Evolutionary conservation across 1,284 basidiomycete genomes (phyloP), one percentile per base, ranked within the genome.

Genomic region (Sporisorium reilianum): DNA sequence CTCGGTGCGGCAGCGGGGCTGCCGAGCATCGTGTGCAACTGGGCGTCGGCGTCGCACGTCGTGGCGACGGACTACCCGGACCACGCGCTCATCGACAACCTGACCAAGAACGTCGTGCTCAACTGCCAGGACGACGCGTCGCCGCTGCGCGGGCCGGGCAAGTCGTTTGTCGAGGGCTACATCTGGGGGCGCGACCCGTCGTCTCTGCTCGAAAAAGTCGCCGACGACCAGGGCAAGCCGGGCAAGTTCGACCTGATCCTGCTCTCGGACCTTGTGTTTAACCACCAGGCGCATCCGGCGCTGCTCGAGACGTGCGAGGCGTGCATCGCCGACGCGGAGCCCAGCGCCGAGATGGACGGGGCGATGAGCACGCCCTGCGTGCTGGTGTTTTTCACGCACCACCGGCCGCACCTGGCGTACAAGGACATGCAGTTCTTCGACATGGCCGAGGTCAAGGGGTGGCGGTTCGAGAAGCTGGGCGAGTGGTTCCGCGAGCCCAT

Each of bases 41-140:
- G 75, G 62, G 64, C 64, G 2, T 76, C 75, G 5, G 81, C 82
- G 0, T 57, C 53, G 28, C 66, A 92, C 90, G 90, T 91, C 4
- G 89, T 96, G 1, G 86, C 95, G 26, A 97, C 96, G 0, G 96
- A 99, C 85, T 98, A 97, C 85, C 95, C 95, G 0, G 96, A 98
- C 78, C 81, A 87, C 2, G 84, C 87, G 3, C 87, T 98, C n/a
- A 85, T 97, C 48, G 88, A 92, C 2, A 97, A 97, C 81, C 87
- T 98, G 45, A 79, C 85, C 14, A 85, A 88, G 64, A 98, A 98
- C 81, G 88, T 93, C 0, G 80, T 86, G 3, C 75, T 84, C 28
- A 95, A 95, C 79, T 68, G 91, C 4, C 69, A 78, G 3, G 75
- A 83, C 2, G 72, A 84, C 22, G 78, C 80, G 8, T 64, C 74